phyloP scores from a whole-genome alignment of 257 asterid species.

The Euphrasia confusa region DNA sequence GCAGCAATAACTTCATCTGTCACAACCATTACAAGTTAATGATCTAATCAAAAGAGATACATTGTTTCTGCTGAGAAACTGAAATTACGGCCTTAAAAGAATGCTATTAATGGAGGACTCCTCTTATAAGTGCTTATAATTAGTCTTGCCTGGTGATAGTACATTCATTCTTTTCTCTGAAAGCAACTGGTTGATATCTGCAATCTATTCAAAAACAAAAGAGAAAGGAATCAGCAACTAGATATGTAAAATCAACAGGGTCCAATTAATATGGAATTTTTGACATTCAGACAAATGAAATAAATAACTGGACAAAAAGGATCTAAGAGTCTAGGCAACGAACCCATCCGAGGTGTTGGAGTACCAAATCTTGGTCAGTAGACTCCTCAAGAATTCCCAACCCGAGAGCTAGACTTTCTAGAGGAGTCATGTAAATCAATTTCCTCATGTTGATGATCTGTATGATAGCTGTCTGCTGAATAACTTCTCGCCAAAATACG shows the following conservation, averaged over 20 bases:
- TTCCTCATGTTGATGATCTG: conserved; percentile 38
- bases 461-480: conserved; percentile 41
- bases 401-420: conserved; percentile 32
- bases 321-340: conserved; percentile 24
- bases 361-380: conserved; percentile 77
- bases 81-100: not conserved
- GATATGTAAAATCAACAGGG: conserved; percentile 18
- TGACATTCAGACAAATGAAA: not conserved
- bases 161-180: conserved; percentile 63
- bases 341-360: conserved; percentile 98
- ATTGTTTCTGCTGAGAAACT: conserved; percentile 1
- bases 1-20: conserved; percentile 84
- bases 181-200: conserved; percentile 72
- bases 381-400: conserved; percentile 77
- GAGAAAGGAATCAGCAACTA: conserved; percentile 21
- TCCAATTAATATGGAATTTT: conserved; percentile 3
- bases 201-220: conserved; percentile 50
- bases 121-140: conserved; percentile 9
- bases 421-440: conserved; percentile 42
- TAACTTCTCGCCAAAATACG: conserved; percentile 72
- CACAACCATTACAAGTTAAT: conserved; percentile 25
- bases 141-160: conserved; percentile 73
- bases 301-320: not conserved
- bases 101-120: conserved; percentile 14
- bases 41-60: conserved; percentile 22